phyloP scores from a whole-genome alignment of 257 asterid genomes.

The Fraxinus anomala region DNA sequence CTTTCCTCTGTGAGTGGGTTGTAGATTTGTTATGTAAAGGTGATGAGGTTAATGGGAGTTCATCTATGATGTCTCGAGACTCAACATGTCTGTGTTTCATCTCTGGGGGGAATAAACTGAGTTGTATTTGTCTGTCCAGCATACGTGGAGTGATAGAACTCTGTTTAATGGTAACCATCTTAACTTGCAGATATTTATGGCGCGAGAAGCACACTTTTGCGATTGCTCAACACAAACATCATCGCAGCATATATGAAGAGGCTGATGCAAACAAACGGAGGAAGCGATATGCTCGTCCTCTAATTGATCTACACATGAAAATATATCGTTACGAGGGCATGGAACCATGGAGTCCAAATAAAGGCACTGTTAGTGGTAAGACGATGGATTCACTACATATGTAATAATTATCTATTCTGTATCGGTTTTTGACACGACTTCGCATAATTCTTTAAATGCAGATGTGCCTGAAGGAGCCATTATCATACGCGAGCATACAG shows the following conservation, averaged over 20 bases:
- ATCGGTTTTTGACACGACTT: not conserved
- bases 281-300: slow-evolving; percentile 95
- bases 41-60: not conserved
- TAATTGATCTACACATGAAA: slow-evolving; percentile 86
- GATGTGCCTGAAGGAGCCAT: slow-evolving; percentile 99
- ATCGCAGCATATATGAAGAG: slow-evolving; percentile 74
- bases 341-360: slow-evolving; percentile 79
- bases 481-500: slow-evolving; percentile 87
- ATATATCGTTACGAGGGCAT: slow-evolving; percentile 81
- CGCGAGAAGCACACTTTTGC: slow-evolving; percentile 89
- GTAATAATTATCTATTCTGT: not conserved
- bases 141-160: not conserved
- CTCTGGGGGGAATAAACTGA: not conserved
- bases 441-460: slow-evolving; percentile 30
- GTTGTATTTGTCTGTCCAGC: not conserved
- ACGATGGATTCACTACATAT: not conserved
- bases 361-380: slow-evolving; percentile 71
- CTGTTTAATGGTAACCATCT: not conserved
- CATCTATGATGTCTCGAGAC: not conserved
- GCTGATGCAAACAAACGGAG: slow-evolving; percentile 94
- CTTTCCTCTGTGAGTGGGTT: not conserved
- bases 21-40: not conserved
- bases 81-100: not conserved
- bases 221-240: slow-evolving; percentile 95
- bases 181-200: slow-evolving; percentile 76